phyloP scores from a whole-genome alignment of 2,329 filamentous ascomycete species.

The Alternaria alternata region DNA sequence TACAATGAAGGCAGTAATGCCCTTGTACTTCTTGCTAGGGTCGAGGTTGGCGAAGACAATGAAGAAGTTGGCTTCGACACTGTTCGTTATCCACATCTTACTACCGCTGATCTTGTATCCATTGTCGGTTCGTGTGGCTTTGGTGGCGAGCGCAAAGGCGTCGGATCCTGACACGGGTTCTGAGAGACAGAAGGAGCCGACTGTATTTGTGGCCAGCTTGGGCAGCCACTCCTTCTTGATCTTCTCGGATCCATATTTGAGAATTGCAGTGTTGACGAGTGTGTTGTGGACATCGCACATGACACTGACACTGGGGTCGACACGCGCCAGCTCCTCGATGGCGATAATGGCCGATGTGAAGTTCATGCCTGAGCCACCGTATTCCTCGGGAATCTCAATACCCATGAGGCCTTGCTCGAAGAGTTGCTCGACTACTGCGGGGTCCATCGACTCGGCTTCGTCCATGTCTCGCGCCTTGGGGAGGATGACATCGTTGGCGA shows the following conservation, averaged over 20 bases:
- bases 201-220: conserved; percentile 85
- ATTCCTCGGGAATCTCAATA: conserved; percentile 96
- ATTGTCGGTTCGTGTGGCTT: conserved; percentile 80
- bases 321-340: conserved; percentile 93
- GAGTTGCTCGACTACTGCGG: conserved; percentile 83
- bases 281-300: conserved; percentile 98
- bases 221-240: conserved; percentile 88
- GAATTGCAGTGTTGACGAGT: conserved; percentile 89
- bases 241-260: conserved; percentile 81
- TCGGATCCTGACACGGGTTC: conserved; percentile 94
- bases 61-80: conserved; percentile 91
- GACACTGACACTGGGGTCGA: conserved; percentile 94
- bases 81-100: conserved; percentile 99
- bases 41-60: conserved; percentile 98
- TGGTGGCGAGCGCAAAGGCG: conserved; percentile 93
- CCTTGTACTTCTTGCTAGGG: conserved; percentile 91
- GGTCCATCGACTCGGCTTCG: conserved; percentile 94
- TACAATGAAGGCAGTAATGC: conserved; percentile 94
- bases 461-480: conserved; percentile 98
- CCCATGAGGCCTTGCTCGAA: conserved; percentile 99
- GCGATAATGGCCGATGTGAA: conserved; percentile 96
- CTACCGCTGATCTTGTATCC: conserved; percentile 88
- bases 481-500: conserved; percentile 85
- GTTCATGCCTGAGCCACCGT: conserved; percentile 97
- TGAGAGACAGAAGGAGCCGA: conserved; percentile 89